These are phyloP conservation scores for Pythium grandisporangium DNA, from an alignment of 352 stramenopile genomes.

Conservation along the genomic window DNA sequence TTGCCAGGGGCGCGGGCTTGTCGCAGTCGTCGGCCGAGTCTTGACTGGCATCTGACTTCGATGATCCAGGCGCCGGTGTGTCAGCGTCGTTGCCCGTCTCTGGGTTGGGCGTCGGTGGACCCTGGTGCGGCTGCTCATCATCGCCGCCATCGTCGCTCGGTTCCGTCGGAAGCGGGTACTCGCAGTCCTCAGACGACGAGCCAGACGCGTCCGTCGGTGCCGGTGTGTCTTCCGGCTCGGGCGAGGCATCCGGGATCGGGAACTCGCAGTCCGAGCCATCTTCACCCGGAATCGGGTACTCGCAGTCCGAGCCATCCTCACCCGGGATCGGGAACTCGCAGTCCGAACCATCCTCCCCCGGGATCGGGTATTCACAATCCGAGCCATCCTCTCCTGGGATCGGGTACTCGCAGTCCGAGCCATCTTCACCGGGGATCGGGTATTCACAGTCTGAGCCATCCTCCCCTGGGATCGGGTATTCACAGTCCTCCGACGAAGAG, in stretches of 20 bases:
- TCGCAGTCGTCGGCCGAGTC: no score
- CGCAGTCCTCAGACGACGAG: conserved; percentile 11
- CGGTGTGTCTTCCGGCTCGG: conserved; percentile 5
- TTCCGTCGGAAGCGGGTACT: conserved; percentile 10
- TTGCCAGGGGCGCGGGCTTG: not conserved
- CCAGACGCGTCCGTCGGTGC: not conserved
- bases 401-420: not conserved
- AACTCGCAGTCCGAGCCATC: conserved; percentile 11
- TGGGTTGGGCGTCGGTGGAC: not conserved
- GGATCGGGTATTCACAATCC: not conserved
- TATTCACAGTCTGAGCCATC: conserved; percentile 10
- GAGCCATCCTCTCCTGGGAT: not conserved
- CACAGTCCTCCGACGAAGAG: conserved; percentile 11
- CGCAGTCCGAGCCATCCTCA: conserved; percentile 8
- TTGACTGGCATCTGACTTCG: no score
- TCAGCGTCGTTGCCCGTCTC: not conserved
- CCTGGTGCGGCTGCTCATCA: not conserved
- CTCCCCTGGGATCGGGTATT: conserved; percentile 10
- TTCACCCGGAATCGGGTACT: conserved; percentile 8
- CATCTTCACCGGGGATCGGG: conserved; percentile 8
- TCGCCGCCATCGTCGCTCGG: conserved; percentile 7
- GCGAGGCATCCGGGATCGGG: conserved; percentile 12
- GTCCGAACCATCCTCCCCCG: not conserved
- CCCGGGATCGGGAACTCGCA: conserved; percentile 3
- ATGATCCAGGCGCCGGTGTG: no score